Base-by-base conservation (phyloP, 225 moss, liverwort and hornwort genomes). In the Neckera pumila region DNA sequence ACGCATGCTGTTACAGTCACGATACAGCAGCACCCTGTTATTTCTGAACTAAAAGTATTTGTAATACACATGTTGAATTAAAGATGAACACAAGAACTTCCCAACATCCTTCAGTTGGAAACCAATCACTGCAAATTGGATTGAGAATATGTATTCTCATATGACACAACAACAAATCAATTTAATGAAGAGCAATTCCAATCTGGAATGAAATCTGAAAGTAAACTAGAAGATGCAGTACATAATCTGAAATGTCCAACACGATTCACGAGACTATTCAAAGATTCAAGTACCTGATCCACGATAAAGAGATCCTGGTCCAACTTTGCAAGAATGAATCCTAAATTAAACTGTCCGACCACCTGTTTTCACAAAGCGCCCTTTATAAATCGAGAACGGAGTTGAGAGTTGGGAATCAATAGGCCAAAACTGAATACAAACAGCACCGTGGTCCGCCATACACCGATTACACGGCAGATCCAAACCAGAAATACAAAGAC, bases 321-420 rank as follows among this genome's bases (percentile, higher is more conserved):
- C 83, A 97, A 92, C 93, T 95, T 97, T 77, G 97, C 97, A 49
- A 99, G 89, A 73, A 99, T 97, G 82, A 99, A 99, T 79, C 98
- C 98, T 86, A 99, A 89, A 89, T 99, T 99, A 67, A 99, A 99
- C 83, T 99, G 98, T 33, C 98, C 98, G 89, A 99, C 87, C 86
- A 99, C 98, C 96, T 98, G 86, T 43, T 85, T 79, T 71, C 61
- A 83, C 51, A 83, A 89, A 89, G 36, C 73, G 76, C 72, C 81
- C 20, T 86, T 40, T 6, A n/a, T n/a, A 56, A 77, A 43, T 76
- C 82, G 49, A 71, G 43, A 75, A 86, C 14, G 59, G 64, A 72
- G 33, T 38, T 59, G 80, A 49, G 31, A 72, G 25, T 67, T 62
- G 38, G n/a, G 62, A 87, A 79, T 45, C 34, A 58, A 28, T 15